A percentile compares a stretch with the other conserved stretches of the same genome.
These are phyloP conservation scores for Diophrys appendiculata DNA, from an alignment of 73 alveolate genomes.

Conservation along the genomic window DNA sequence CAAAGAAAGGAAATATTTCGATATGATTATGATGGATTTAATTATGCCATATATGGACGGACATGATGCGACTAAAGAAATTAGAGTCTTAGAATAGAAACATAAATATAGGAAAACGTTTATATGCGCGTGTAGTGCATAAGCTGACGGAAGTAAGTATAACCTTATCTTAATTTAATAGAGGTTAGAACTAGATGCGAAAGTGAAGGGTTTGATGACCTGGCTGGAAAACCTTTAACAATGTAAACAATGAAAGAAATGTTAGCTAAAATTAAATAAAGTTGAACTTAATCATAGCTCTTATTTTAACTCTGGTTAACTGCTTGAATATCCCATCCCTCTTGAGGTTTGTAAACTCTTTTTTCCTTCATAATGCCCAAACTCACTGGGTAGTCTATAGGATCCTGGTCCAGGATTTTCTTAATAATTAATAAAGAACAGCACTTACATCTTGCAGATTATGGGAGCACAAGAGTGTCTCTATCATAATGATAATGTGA, in stretches of 20 bases:
- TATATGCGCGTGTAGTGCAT: neutral
- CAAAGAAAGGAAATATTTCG: neutral
- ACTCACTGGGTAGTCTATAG: conserved; percentile 74
- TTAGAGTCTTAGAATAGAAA: neutral
- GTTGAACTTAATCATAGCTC: too few relatives aligned
- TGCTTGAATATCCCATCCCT: too few relatives aligned
- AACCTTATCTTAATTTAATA: too few relatives aligned
- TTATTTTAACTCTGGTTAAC: too few relatives aligned
- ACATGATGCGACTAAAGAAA: conserved; percentile 3
- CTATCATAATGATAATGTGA: conserved; percentile 30
- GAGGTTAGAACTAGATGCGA: too few relatives aligned
- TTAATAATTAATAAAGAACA: neutral
- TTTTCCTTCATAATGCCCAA: conserved; percentile 79
- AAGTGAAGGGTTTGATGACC: neutral
- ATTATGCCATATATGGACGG: neutral
- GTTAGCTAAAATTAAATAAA: too few relatives aligned
- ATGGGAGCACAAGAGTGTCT: too few relatives aligned
- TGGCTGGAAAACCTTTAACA: neutral
- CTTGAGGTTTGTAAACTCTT: too few relatives aligned
- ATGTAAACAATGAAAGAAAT: neutral
- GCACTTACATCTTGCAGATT: too few relatives aligned
- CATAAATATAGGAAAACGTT: neutral
- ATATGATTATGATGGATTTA: conserved; percentile 1
- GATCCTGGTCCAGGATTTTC: conserved; percentile 88
- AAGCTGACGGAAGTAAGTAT: neutral